Base-by-base conservation (phyloP, 2,329 filamentous ascomycete genomes). In the Botrytis squamosa region DNA sequence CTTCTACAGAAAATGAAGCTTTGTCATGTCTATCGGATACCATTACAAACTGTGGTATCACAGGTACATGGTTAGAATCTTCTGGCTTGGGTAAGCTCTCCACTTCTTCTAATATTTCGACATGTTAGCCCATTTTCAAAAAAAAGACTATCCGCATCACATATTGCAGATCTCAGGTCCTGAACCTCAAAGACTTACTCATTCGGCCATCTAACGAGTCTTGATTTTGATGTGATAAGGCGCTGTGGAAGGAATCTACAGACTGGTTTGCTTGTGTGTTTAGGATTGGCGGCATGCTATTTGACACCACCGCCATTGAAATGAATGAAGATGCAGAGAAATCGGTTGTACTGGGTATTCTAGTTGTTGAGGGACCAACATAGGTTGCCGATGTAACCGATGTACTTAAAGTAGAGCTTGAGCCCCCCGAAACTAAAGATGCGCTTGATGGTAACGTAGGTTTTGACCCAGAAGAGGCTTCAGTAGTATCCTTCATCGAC, bases 171-270 rank as follows among this genome's bases (percentile, higher is more conserved):
- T 14, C 9, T 52, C 3, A 14, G 49, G 49, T 2, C 2, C n/a
- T n/a, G 25, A 52, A n/a, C 0, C 1, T n/a, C 14, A 14, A n/a
- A n/a, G 10, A n/a, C 49, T 52, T n/a, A n/a, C 49, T 25, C 49
- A n/a, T 52, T 52, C 4, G 49, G 0, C 2, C 10, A 12, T 52
- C 49, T 52, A 7, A 6, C 12, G 22, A 16, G 16, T 38, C 33
- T 29, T 70, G 12, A 29, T 46, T 49, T 1, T 62, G 49, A n/a
- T 63, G 59, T 33, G 72, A 74, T n/a, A 72, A n/a, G 7, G 74
- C 69, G 38, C 68, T 75, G 25, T 75, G 62, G 42, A 75, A 75
- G 18, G 74, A 74, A 60, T 74, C 62, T 5, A 76, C 66, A 57
- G 72, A 76, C 20, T 67, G 70, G 64, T 70, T 49, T 20, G 74